phyloP scores from a whole-genome alignment of 768 basidiomycete species.

The Termitomyces sp. region DNA sequence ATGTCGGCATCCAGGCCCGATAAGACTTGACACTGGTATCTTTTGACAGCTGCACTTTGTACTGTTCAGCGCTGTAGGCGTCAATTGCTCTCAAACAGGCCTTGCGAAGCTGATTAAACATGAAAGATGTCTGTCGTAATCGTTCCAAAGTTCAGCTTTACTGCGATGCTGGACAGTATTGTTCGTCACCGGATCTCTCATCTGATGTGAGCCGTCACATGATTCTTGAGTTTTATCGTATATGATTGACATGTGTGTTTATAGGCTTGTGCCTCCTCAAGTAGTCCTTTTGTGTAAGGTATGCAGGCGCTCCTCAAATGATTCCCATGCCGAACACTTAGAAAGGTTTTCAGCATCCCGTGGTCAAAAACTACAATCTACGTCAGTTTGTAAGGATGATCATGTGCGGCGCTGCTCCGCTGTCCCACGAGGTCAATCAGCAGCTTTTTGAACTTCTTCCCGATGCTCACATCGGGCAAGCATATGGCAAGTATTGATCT shows the following conservation, averaged over 20 bases:
- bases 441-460: constrained; percentile 50
- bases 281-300: constrained; percentile 58
- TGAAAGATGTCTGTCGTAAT: constrained; percentile 51
- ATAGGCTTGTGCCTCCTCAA: constrained; percentile 56
- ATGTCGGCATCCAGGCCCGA: background rate
- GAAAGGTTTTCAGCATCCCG: constrained; percentile 40
- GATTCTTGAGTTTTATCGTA: background rate
- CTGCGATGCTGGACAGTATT: constrained; percentile 60
- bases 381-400: constrained; percentile 38
- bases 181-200: constrained; percentile 54
- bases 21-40: background rate
- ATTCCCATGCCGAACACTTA: background rate
- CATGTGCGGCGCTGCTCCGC: constrained; percentile 58
- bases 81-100: background rate
- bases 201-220: constrained; percentile 34
- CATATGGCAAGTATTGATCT: constrained; percentile 38
- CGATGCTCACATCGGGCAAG: constrained; percentile 53
- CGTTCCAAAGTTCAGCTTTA: constrained; percentile 60
- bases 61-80: constrained; percentile 52
- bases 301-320: constrained; percentile 28
- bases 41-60: constrained; percentile 48
- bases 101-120: background rate
- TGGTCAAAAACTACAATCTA: constrained; percentile 47
- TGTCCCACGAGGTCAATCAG: constrained; percentile 50
- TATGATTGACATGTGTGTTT: background rate